Evolutionary conservation across 306 rosid species (phyloP), one percentile per base, ranked within the genome.

Genomic region (Lathyrus sativus): DNA sequence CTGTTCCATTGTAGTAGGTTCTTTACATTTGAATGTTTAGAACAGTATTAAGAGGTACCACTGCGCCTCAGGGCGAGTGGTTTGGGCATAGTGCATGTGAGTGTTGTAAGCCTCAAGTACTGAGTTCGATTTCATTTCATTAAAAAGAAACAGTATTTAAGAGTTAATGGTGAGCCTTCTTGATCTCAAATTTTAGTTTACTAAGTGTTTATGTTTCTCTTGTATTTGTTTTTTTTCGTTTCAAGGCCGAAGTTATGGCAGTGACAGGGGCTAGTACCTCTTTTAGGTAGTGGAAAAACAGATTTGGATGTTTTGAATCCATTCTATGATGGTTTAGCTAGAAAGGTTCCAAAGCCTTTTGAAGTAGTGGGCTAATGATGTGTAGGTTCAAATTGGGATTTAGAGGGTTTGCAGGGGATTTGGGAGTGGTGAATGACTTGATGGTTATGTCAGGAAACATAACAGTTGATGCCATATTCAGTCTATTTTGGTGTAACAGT

Each of bases 401-500:
- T 38, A 6, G 71, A 46, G 15, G 14, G 58, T 65, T 65, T 46
- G 10, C 45, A 29, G 71, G 26, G 43, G 14, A 22, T 53, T 13
- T 35, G 11, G 29, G 42, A 56, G 4, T 55, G 55, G 11, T 10
- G 45, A 69, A 39, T 35, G 39, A 35, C 39, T 35, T 35, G 9
- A 35, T 26, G 64, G 41, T 39, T 4, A 54, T 2, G 7, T 13
- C 31, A 19, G 31, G 13, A 51, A 51, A 19, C 31, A 9, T 9
- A 51, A 51, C 7, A 18, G 22, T 33, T 26, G 29, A 4, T 0
- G 29, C 29, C 29, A 26, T 26, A 26, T 26, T 26, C 29, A 3
- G 29, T 3, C 4, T 26, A 26, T 26, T 26, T 26, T 26, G 29
- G 4, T 26, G 0, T 3, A 24, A 24, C 26, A 2, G 26, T 19